Evolutionary conservation across 2,329 filamentous ascomycete genomes (phyloP), one percentile per base, ranked within the genome.

Genomic region (Cercospora beticola): DNA sequence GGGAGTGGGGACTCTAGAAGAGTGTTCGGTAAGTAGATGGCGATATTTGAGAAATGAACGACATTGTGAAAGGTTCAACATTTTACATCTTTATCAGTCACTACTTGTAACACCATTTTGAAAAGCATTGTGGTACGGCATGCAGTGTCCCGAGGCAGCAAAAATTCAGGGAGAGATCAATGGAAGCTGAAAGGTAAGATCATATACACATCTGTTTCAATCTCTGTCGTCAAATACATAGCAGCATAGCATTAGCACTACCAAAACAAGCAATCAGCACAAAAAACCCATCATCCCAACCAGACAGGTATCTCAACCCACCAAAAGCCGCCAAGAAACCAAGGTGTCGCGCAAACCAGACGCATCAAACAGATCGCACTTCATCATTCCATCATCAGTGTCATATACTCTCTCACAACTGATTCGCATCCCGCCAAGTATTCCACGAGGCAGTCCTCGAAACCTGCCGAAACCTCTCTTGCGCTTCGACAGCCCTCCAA

Each of bases 1-100:
- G 52, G 64, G 70, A 73, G 60, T 76, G 74, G 74, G n/a, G 63
- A 33, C 66, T 72, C 18, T 73, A 43, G 16, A 33, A 33, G 31
- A 33, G 31, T 14, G 31, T 33, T 33, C 4, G 31, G 31, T 33
- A 10, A 33, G 14, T 33, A 33, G 31, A 33, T 33, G 31, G 31
- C 31, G 31, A 33, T 10, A 33, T 33, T 33, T 9, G 9, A 33
- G 31, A 33, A 10, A 33, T 33, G 31, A 33, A 6, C 10, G 30
- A 31, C 30, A 31, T 31, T n/a, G n/a, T 10, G 8, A 31, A 31
- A 31, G 30, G 8, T 31, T 31, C 30, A 31, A 31, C 30, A 6
- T 31, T n/a, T n/a, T n/a, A n/a, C n/a, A n/a, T n/a, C n/a, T n/a
- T n/a, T n/a, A n/a, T n/a, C n/a, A n/a, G n/a, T n/a, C n/a, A n/a